Conservation (phyloP, 352 stramenopile genomes). For the Globisporangium yorkense region DNA sequence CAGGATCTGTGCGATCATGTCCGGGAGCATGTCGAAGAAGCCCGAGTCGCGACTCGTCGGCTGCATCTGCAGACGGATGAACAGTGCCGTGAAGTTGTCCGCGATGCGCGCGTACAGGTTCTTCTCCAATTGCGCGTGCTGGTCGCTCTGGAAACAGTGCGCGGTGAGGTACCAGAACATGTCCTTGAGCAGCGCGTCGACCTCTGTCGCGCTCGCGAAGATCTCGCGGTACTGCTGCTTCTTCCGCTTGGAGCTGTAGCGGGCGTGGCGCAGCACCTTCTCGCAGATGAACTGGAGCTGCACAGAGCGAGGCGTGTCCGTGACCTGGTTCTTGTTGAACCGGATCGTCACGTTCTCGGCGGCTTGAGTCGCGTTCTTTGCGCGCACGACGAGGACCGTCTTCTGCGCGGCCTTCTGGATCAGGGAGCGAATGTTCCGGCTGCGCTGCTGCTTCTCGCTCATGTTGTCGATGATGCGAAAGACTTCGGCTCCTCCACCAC, state of each 20-base stretch:
- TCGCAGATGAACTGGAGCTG: slow-evolving; percentile 37
- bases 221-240: slow-evolving; percentile 33
- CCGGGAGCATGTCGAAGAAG: slow-evolving; percentile 51
- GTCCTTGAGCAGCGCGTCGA: slow-evolving; percentile 58
- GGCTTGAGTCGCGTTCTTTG: slow-evolving; percentile 64
- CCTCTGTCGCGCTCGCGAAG: slow-evolving; percentile 32
- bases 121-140: slow-evolving; percentile 32
- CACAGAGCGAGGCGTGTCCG: slow-evolving; percentile 45
- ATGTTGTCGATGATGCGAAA: slow-evolving; percentile 50
- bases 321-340: slow-evolving; percentile 37
- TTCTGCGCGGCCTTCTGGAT: slow-evolving; percentile 68
- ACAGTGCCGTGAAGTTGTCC: slow-evolving; percentile 60
- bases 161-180: slow-evolving; percentile 73
- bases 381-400: slow-evolving; percentile 64
- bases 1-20: slow-evolving; percentile 53
- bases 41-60: slow-evolving; percentile 34
- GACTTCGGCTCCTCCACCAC: slow-evolving; percentile 27
- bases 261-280: slow-evolving; percentile 44
- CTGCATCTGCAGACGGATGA: slow-evolving; percentile 56
- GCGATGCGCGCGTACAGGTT: slow-evolving; percentile 57
- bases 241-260: slow-evolving; percentile 26
- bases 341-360: slow-evolving; percentile 60
- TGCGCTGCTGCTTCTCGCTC: slow-evolving; percentile 38
- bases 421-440: slow-evolving; percentile 49
- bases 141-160: slow-evolving; percentile 45